Evolutionary conservation across 2,329 filamentous ascomycete species (phyloP), one percentile per base, ranked within the genome.

Genomic region (Trichoderma simmonsii): DNA sequence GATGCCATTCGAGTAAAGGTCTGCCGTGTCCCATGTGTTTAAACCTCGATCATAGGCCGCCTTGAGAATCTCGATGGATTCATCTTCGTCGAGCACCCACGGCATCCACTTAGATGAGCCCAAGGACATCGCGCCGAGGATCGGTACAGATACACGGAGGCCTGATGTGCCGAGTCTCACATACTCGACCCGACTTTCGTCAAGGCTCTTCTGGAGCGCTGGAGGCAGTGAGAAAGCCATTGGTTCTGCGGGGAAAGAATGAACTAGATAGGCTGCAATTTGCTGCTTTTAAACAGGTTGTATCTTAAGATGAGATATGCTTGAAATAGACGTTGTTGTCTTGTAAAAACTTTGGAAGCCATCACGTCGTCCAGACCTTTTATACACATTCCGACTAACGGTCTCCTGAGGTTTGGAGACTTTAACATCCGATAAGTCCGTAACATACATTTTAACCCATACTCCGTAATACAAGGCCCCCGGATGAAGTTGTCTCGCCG

Each of bases 191-290:
- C 43, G 43, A 51, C 18, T 51, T 51, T 51, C 43, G 43, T 21
- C 43, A 21, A 51, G 43, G 43, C 43, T 21, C 43, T 51, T n/a
- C 43, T 51, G 43, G 43, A 51, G 43, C n/a, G 43, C 4, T 51
- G 43, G 43, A 51, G 43, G 43, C 2, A 51, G 43, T 51, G 43
- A 51, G 43, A 21, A 21, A 51, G 43, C 43, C 43, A 51, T 51
- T 51, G n/a, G 4, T 6, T 43, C 1, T n/a, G 39, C 15, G 18
- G 3, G 3, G 15, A 4, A 43, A 4, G 18, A 43, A 43, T 2
- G 7, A 9, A 43, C 4, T n/a, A 1, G 6, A n/a, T n/a, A 0
- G 7, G 1, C 3, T 9, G 39, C 3, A 4, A n/a, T 4, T 43
- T 43, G 3, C 3, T 43, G 18, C 18, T 51, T 51, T n/a, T 0